Base-by-base conservation (phyloP, 1,284 basidiomycete species). In the Papiliotrema flavescens region DNA sequence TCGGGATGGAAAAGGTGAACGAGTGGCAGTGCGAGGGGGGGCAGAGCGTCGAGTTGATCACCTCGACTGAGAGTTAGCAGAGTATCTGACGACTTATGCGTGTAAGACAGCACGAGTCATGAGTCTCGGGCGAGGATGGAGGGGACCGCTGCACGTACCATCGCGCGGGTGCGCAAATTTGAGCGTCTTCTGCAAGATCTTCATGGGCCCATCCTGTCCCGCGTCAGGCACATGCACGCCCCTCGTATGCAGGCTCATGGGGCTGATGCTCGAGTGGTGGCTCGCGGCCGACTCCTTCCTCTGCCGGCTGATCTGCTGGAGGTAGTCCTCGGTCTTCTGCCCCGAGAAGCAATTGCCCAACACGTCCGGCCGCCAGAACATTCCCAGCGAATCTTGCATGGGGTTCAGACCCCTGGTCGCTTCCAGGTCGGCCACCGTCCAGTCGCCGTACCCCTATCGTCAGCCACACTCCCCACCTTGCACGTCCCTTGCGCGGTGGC, bases 291-390 rank as follows among this genome's bases (percentile, higher is more conserved):
- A 67, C 24, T 67, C 65, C 53, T 73, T 74, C 42, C 61, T 53
- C 49, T 53, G 57, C 63, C 60, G 57, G 61, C 54, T 53, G 58
- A 51, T 39, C 2, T 51, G 26, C 6, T 26, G n/a, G 43, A 57
- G 24, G 36, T 39, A 50, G 20, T 54, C 49, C 15, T 69, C 65
- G 9, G 51, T 52, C 45, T 63, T 63, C 36, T 74, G 87, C 43
- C 90, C 90, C 7, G 86, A 88, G 60, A 93, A 85, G 45, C 89
- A 91, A 70, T 85, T 90, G 2, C 89, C 91, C 13, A 91, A 84
- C 44, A 97, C 89, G 75, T 97, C 94, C 43, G 94, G 90, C 51
- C 93, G 81, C 92, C 92, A 97, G 84, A 89, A 96, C 46, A 91
- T 83, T 56, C 84, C 87, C 43, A 97, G 89, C 39, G 92, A 92